These are phyloP conservation scores for Gastrolobium bilobum DNA, from an alignment of 306 rosid species.

Conservation along the genomic window DNA sequence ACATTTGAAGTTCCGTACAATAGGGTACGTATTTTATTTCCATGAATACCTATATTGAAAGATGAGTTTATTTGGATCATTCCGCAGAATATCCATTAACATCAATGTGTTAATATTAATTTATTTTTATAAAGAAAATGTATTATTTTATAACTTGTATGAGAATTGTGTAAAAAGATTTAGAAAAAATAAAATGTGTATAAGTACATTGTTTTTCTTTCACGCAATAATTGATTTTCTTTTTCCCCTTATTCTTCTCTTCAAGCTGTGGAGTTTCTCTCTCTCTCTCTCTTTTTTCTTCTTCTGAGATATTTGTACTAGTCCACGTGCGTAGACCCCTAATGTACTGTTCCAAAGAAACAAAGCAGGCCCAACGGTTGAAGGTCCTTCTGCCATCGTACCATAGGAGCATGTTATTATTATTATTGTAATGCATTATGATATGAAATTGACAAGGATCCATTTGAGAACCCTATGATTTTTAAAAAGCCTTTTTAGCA, in stretches of 20 bases:
- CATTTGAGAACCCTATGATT: constrained; percentile 15
- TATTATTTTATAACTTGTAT: no score
- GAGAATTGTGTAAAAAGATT: background rate
- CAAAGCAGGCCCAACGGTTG: constrained; percentile 84
- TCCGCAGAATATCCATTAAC: background rate
- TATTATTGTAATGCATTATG: constrained; percentile 12
- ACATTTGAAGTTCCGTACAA: background rate
- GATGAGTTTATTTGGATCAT: constrained; percentile 10
- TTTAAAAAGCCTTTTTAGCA: background rate
- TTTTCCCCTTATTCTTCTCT: background rate
- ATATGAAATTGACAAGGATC: constrained; percentile 37
- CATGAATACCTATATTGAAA: background rate
- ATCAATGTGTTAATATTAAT: no score
- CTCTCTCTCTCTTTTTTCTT: constrained; percentile 7
- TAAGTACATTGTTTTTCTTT: no score
- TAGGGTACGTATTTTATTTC: background rate
- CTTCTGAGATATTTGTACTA: constrained; percentile 56
- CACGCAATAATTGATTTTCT: background rate
- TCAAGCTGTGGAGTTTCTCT: background rate
- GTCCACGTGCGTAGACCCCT: constrained; percentile 82
- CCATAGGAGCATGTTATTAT: constrained; percentile 54
- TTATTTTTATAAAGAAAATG: no score
- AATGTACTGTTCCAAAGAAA: constrained; percentile 68
- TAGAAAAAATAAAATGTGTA: no score
- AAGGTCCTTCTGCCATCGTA: constrained; percentile 63